Evolutionary conservation across 495 filamentous ascomycete genomes (phyloP).

Genomic region (Penicillium paradoxum): DNA sequence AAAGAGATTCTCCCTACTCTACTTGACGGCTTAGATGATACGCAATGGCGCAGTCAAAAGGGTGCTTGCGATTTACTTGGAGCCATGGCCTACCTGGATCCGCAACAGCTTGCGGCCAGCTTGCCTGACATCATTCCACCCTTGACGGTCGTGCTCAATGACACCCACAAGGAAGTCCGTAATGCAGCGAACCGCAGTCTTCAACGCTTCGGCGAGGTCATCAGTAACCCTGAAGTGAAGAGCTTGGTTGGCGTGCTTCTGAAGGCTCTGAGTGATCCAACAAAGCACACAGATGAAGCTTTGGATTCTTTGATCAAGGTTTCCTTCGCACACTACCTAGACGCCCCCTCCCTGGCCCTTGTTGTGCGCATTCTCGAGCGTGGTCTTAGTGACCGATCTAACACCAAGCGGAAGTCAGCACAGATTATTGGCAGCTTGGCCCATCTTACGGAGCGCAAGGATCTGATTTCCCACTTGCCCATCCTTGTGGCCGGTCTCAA

Average conservation of each 20-base stretch:
- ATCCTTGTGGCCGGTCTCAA: slow-evolving; percentile 89
- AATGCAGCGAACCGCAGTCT: slow-evolving; percentile 87
- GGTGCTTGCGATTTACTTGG: slow-evolving; percentile 93
- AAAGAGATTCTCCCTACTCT: slow-evolving; percentile 90
- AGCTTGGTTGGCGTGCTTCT: slow-evolving; percentile 81
- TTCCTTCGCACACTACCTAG: slow-evolving; percentile 91
- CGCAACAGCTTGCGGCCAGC: slow-evolving; percentile 85
- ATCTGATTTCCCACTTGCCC: slow-evolving; percentile 84
- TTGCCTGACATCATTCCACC: slow-evolving; percentile 95
- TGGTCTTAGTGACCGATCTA: slow-evolving; percentile 82
- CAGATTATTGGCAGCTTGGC: slow-evolving; percentile 97
- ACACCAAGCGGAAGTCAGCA: slow-evolving; percentile 89
- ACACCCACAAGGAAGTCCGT: slow-evolving; percentile 96
- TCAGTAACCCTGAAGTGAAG: slow-evolving; percentile 96
- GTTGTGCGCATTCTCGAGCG: slow-evolving; percentile 94
- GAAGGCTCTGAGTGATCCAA: slow-evolving; percentile 95
- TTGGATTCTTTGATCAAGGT: slow-evolving; percentile 93
- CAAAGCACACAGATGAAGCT: slow-evolving; percentile 94
- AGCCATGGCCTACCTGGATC: slow-evolving; percentile 97
- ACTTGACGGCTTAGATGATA: slow-evolving; percentile 87
- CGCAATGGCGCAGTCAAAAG: slow-evolving; percentile 97
- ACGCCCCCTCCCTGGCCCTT: slow-evolving; percentile 89
- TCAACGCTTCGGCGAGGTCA: slow-evolving; percentile 96
- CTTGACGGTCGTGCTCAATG: slow-evolving; percentile 86
- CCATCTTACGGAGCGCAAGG: slow-evolving; percentile 93